Base-by-base conservation (phyloP, 2,329 filamentous ascomycete genomes). In the Gyromitra esculenta region DNA sequence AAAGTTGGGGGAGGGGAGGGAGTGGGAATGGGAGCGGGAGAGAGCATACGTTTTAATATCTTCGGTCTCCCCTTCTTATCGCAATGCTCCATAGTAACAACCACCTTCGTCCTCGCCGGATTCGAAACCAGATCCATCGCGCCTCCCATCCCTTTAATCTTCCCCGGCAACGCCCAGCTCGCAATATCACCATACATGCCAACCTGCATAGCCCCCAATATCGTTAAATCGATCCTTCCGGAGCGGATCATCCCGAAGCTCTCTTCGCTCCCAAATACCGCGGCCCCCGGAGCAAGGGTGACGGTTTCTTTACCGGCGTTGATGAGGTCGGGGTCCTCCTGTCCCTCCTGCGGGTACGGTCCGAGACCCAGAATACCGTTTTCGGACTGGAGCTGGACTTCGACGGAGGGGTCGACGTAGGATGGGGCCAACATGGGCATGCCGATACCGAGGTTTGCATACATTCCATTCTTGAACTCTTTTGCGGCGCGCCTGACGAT, bases 111-210 rank as follows among this genome's bases (percentile, higher is more conserved):
- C 81, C 87, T 86, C 79, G 91, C 89, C 0, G 90, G 90, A 83
- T 92, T 91, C 48, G 89, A 90, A 9, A 92, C 89, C 6, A 92
- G 84, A 82, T 92, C 90, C 90, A 92, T 92, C 18, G 90, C 90
- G 37, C 90, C 90, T 77, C 93, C 93, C 90, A 96, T 96, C 18
- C 93, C 93, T 86, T 96, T 96, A 84, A 94, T 89, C 84, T 95
- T 96, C 31, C 93, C 93, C 0, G 93, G 93, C 78, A 96, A 91
- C 91, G 96, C 96, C 86, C 93, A 96, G 84, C 96, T 96, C 59
- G 93, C 93, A 68, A 96, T 84, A 82, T 96, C 93, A 35, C 93
- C 93, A 1, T 88, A 86, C 0, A 92, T 92, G 79, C 89, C 91
- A 25, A 96, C 92, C 85, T 96, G 92, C 79, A 95, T 89, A 1